A percentile compares a stretch with the other conserved stretches of the same genome.
Conservation (phyloP, 2,329 filamentous ascomycete species). For the Cladosporium sp. region DNA sequence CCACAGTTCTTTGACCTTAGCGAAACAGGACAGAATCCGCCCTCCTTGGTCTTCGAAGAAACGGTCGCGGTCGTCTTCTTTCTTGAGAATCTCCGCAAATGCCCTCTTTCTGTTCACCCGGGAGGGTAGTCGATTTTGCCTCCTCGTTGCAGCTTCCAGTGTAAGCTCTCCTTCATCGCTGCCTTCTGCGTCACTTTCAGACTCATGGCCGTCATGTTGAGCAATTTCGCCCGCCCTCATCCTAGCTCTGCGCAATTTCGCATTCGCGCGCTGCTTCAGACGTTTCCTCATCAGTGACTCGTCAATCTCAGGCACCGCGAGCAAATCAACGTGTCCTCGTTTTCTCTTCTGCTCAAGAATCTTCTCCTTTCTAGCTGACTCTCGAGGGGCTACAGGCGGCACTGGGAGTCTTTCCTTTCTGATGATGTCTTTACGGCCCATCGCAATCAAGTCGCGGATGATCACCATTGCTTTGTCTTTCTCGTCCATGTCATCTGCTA, state of each 20-base stretch:
- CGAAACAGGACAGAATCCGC: conserved; percentile 28
- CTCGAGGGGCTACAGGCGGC: conserved; percentile 7
- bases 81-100: conserved; percentile 11
- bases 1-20: conserved; percentile 36
- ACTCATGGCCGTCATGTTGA: not conserved
- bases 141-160: not conserved
- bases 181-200: not conserved
- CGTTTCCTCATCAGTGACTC: conserved; percentile 6
- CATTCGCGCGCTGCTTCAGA: conserved; percentile 1
- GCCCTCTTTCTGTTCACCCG: not conserved
- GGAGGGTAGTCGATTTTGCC: not conserved
- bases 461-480: conserved; percentile 73
- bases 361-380: conserved; percentile 9
- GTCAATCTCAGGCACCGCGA: conserved; percentile 6
- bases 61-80: conserved; percentile 14
- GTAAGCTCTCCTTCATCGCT: not conserved
- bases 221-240: not conserved
- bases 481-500: conserved; percentile 65
- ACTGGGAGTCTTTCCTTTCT: conserved; percentile 9
- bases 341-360: conserved; percentile 4
- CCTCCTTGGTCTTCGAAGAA: conserved; percentile 19
- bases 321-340: not conserved
- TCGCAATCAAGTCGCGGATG: conserved; percentile 67
- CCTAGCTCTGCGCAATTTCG: not conserved
- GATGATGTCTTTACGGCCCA: conserved; percentile 40